A percentile compares a stretch with the other conserved stretches of the same genome.
phyloP scores from a whole-genome alignment of 768 basidiomycete species.

The Lactarius pseudohatsudake region DNA sequence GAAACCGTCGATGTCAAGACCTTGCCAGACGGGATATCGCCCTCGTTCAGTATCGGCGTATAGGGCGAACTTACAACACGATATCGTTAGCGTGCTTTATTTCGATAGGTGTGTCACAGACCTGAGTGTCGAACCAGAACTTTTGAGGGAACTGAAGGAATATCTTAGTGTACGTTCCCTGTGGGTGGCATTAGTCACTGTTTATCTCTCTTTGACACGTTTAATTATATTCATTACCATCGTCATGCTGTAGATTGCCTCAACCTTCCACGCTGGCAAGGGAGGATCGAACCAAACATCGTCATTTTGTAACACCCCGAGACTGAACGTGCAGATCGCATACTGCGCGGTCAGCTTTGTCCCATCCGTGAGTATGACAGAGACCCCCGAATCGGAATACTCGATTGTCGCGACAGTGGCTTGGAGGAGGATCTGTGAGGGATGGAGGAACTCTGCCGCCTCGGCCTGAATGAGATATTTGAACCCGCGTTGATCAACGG shows the following conservation, averaged over 20 bases:
- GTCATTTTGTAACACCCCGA: slow-evolving; percentile 43
- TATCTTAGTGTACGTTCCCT: slow-evolving; percentile 16
- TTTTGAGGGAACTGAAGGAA: slow-evolving; percentile 24
- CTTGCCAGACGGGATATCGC: slow-evolving; percentile 65
- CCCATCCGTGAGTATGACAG: slow-evolving; percentile 37
- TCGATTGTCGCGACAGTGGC: slow-evolving; percentile 47
- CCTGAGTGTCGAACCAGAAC: slow-evolving; percentile 20
- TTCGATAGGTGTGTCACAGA: background rate
- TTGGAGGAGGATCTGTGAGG: slow-evolving; percentile 47
- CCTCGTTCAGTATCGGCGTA: slow-evolving; percentile 22
- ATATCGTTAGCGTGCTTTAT: background rate
- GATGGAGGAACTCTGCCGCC: slow-evolving; percentile 49
- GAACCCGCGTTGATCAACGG: slow-evolving; percentile 61
- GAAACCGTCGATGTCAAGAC: slow-evolving; percentile 54
- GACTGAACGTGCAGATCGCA: slow-evolving; percentile 60
- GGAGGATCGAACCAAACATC: slow-evolving; percentile 53
- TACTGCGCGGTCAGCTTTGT: slow-evolving; percentile 35
- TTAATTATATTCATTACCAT: slow-evolving; percentile 43
- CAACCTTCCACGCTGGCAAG: slow-evolving; percentile 57
- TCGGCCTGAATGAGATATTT: slow-evolving; percentile 55
- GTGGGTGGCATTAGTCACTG: background rate
- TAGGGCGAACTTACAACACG: slow-evolving; percentile 8
- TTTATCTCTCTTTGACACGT: no score
- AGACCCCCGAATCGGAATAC: slow-evolving; percentile 48
- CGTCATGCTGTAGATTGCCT: slow-evolving; percentile 59